These are phyloP conservation scores for Phialocephala sp. DNA, from an alignment of 2,329 filamentous ascomycete genomes.

Conservation along the genomic window DNA sequence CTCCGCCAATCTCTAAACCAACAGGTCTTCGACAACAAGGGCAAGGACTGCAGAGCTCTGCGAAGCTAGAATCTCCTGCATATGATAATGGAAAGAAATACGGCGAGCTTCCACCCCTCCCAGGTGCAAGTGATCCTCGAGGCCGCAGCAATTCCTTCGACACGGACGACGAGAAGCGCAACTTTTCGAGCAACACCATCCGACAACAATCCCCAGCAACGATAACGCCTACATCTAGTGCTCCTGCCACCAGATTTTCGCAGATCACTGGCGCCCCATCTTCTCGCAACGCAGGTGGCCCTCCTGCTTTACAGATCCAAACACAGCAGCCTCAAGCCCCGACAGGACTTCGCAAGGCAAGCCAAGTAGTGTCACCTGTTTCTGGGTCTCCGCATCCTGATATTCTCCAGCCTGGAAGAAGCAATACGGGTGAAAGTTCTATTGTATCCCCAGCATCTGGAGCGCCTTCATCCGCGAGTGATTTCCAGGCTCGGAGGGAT, in stretches of 20 bases:
- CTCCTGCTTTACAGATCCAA: slow-evolving; percentile 35
- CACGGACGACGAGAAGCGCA: slow-evolving; percentile 56
- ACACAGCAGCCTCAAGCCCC: slow-evolving; percentile 33
- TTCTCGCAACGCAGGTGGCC: slow-evolving; percentile 33
- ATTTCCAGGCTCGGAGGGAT: slow-evolving; percentile 51
- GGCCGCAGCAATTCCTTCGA: slow-evolving; percentile 57
- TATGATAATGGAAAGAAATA: slow-evolving; percentile 38
- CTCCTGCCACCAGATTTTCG: slow-evolving; percentile 40
- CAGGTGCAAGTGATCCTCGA: slow-evolving; percentile 29
- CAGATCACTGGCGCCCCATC: slow-evolving; percentile 36
- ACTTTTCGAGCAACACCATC: slow-evolving; percentile 49
- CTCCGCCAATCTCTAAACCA: slow-evolving; percentile 47
- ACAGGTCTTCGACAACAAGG: slow-evolving; percentile 51
- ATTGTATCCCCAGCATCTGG: slow-evolving; percentile 36
- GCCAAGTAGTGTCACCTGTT: slow-evolving; percentile 25
- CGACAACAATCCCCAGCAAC: slow-evolving; percentile 31
- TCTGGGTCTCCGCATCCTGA: slow-evolving; percentile 31
- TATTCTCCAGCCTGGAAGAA: slow-evolving; percentile 17
- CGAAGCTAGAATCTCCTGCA: slow-evolving; percentile 21
- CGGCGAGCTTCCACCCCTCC: slow-evolving; percentile 40
- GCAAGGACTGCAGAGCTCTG: slow-evolving; percentile 38
- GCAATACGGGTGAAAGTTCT: slow-evolving; percentile 26
- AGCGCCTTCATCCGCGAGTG: slow-evolving; percentile 32
- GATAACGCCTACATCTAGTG: slow-evolving; percentile 18
- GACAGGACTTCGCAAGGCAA: slow-evolving; percentile 33